Evolutionary conservation across 352 stramenopile species (phyloP), one percentile per base, ranked within the genome.

Genomic region (Phytophthora cryptogea): DNA sequence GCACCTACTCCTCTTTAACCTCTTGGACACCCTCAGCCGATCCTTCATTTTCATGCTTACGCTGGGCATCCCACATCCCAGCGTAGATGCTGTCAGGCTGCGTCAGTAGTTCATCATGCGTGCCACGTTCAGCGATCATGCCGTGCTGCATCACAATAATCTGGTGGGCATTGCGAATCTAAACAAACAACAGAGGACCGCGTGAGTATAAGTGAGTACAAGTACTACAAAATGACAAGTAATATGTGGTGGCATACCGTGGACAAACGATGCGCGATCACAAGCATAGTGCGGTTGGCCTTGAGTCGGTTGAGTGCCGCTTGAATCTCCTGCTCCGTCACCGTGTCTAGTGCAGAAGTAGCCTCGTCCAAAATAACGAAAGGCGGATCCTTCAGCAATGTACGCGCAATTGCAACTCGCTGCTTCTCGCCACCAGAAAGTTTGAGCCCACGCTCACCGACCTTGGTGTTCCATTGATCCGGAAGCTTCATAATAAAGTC

Each of bases 381-480:
- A 17, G 90, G 90, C 8, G 95, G 89, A 56, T 98, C 88, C 68
- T 99, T 99, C 13, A 99, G 70, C 55, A 99, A 74, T 57, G 91
- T 98, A 31, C 97, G 84, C 11, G 97, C 97, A 57, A 99, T 98
- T 7, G 94, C 91, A 6, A 98, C 94, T 47, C 97, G 86, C 78
- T 99, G 98, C 64, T 99, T 99, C 78, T 99, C 96, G 40, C 95
- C 95, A 28, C 96, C 97, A 35, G 81, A 97, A 1, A 99, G 80
- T 74, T 99, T 99, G 28, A 99, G 74, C 8, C 97, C 97, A 5
- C 97, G 88, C 71, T 99, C 97, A 39, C 97, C 96, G 11, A 99
- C 97, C 58, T 97, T 89, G 8, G 97, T 98, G 45, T 99, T 94
- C 88, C 92, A 99, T 54, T 97, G 86, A 37, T 98, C 81, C 0